Evolutionary conservation across 2,329 filamentous ascomycete species (phyloP), one percentile per base, ranked within the genome.

Genomic region (Trichoderma semiorbis): DNA sequence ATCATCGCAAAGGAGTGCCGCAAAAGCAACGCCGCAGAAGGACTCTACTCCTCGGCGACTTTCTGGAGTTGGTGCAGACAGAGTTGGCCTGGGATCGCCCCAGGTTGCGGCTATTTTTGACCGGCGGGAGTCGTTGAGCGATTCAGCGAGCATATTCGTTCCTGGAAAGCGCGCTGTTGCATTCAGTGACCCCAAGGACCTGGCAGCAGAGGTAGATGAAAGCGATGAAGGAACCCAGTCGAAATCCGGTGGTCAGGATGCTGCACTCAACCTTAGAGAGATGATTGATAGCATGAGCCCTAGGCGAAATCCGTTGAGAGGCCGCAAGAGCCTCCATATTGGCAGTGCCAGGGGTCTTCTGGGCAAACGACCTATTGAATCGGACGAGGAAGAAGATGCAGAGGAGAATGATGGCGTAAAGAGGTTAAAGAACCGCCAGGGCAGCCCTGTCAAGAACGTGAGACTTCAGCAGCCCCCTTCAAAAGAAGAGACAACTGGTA

Each of bases 271-370:
- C 73, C 82, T 95, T 57, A 92, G 89, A 74, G 91, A 93, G 74
- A 91, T 94, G 88, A 95, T 95, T 73, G 87, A 92, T 73, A 92
- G 89, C 71, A 84, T 95, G 74, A 94, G 92, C 28, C 93, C 93
- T 0, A 93, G 92, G 80, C 93, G 93, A 79, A 90, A 88, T 69
- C 80, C 82, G 7, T 75, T 92, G 7, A 89, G 86, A 70, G 89
- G 89, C 16, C 89, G 92, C 53, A 95, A 95, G 82, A 95, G 92
- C 78, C 84, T 95, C 64, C 90, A 92, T 74, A 89, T 93, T 24
- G 92, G 92, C 53, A 92, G 91, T 75, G 92, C 92, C 16, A 89
- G 84, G 73, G 92, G 92, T 0, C 81, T 95, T 24, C 84, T 95
- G 6, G 92, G 92, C 7, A 95, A 95, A 80, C 86, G 92, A 62